Evolutionary conservation across 2,329 filamentous ascomycete species (phyloP), one percentile per base, ranked within the genome.

Genomic region (Diaporthe destruens): DNA sequence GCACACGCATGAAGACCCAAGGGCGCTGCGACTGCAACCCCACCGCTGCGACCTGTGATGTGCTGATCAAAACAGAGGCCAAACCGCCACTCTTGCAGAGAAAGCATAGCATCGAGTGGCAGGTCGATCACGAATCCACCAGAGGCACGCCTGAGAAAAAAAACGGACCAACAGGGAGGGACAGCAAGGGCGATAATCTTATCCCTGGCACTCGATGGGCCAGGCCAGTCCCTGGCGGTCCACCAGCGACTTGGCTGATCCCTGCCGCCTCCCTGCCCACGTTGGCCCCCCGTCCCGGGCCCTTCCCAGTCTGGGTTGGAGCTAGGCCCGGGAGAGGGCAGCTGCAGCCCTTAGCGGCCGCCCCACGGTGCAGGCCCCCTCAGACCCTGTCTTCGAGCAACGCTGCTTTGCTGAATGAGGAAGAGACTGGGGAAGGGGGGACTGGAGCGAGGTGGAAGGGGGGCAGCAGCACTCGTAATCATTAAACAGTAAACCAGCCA

Each of bases 31-130:
- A 32, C 61, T n/a, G 42, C 61, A n/a, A 32, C 61, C 25, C 61
- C 61, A 66, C 61, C 18, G 7, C 47, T 36, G 32, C 32, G 61
- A 66, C 61, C 47, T 20, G 44, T 32, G 61, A 53, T 20, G 6
- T n/a, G 61, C 20, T 53, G 47, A 66, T 66, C 61, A 66, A 66
- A 66, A 53, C 61, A 53, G 59, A 65, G 11, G 61, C 47, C 61
- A 66, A 66, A 53, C 61, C 44, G 47, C n/a, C n/a, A n/a, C n/a
- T n/a, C n/a, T n/a, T n/a, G 61, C 32, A 53, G n/a, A 5, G 18
- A 42, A 42, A 42, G 39, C 39, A 18, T n/a, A 12, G 42, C 59
- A 63, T n/a, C 18, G 25, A 34, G 59, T 34, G 59, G 59, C 59
- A 49, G 59, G 56, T 61, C 56, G 56, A 61, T 61, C 56, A 29